Conservation (phyloP, 768 basidiomycete genomes). For the Serendipita indica region DNA sequence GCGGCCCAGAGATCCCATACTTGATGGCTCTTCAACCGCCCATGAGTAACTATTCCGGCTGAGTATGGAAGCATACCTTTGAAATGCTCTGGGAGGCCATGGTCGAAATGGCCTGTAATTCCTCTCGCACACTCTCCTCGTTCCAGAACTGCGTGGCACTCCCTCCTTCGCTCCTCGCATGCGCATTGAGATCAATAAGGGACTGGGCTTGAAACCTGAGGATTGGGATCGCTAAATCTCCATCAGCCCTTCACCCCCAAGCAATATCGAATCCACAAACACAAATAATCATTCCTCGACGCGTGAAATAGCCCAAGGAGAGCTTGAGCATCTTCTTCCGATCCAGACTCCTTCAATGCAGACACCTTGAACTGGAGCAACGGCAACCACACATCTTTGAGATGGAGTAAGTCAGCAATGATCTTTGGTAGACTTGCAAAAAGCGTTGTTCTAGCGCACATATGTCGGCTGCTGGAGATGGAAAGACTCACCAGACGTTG, state of each 20-base stretch:
- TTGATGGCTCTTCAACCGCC: conserved; percentile 38
- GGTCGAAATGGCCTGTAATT: conserved; percentile 38
- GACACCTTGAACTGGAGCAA: conserved; percentile 38
- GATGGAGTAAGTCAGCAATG: not conserved
- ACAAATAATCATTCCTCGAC: conserved; percentile 66
- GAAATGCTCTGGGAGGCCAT: not conserved
- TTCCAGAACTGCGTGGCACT: conserved; percentile 36
- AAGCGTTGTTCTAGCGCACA: not conserved
- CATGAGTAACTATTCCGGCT: not conserved
- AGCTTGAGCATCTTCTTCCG: conserved; percentile 35
- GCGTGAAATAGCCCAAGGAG: conserved; percentile 45
- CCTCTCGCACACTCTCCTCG: conserved; percentile 39
- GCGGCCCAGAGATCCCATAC: conserved; percentile 61
- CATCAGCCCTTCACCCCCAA: no score
- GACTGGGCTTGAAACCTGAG: conserved; percentile 56
- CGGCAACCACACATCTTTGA: conserved; percentile 59
- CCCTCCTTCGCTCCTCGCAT: conserved; percentile 51
- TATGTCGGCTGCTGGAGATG: not conserved
- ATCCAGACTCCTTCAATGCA: conserved; percentile 19
- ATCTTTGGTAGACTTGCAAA: not conserved
- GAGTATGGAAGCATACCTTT: not conserved
- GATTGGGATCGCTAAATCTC: conserved; percentile 50
- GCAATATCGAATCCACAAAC: no score
- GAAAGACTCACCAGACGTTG: not conserved
- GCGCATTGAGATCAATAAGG: conserved; percentile 36